phyloP scores from a whole-genome alignment of 140 eudicot genomes.

The Senecio squalidus region DNA sequence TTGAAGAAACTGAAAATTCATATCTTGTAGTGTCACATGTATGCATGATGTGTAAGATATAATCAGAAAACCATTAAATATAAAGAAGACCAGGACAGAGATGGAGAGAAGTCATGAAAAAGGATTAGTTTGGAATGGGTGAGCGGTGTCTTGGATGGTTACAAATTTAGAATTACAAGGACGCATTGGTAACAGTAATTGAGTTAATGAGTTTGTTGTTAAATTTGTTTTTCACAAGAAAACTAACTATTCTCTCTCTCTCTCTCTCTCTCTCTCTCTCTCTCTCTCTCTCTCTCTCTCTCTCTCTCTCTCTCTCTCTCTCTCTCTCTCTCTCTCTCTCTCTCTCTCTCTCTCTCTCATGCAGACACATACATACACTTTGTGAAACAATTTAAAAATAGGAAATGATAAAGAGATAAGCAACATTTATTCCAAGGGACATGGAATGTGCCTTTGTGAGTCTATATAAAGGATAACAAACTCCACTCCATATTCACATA shows the following conservation, averaged over 20 bases:
- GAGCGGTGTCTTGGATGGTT: conserved; percentile 21
- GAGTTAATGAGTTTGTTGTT: conserved; percentile 33
- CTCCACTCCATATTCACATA: conserved; percentile 26
- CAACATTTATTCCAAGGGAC: conserved; percentile 48
- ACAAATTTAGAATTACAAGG: conserved; percentile 57
- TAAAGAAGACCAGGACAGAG: conserved; percentile 15
- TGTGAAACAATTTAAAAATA: conserved; percentile 3
- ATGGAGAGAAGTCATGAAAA: conserved; percentile 17
- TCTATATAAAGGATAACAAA: conserved; percentile 38
- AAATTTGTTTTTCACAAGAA: conserved; percentile 16
- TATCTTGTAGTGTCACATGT: conserved; percentile 10
- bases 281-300: no score
- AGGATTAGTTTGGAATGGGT: conserved; percentile 15
- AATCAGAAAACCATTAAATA: conserved; percentile 12
- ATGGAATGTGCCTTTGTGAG: conserved; percentile 30
- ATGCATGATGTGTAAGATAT: conserved; percentile 15
- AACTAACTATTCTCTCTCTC: no score
- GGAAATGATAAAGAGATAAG: conserved; percentile 26
- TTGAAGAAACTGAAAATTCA: neutral
- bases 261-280: no score
- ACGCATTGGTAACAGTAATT: conserved; percentile 40
- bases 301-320: no score
- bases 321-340: no score
- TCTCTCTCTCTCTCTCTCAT: no score
- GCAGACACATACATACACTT: neutral